Conservation (phyloP, 2,329 filamentous ascomycete species). For the Mycosphaerella arachidis region DNA sequence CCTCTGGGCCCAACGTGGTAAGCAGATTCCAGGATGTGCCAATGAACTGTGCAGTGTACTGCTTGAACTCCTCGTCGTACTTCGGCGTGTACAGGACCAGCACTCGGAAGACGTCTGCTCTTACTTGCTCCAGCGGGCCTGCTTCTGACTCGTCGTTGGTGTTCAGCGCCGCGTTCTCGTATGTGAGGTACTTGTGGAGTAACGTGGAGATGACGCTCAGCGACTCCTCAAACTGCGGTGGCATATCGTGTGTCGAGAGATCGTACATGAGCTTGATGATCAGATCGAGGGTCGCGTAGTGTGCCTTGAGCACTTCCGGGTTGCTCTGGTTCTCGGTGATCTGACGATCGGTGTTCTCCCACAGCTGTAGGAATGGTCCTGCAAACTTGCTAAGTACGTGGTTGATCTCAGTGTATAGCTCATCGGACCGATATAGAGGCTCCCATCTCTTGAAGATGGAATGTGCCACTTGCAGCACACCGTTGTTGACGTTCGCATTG, state of each 20-base stretch:
- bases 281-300: constrained; percentile 81
- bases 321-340: constrained; percentile 73
- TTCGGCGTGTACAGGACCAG: constrained; percentile 89
- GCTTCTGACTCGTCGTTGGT: constrained; percentile 88
- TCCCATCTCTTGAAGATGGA: constrained; percentile 97
- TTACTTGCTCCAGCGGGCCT: constrained; percentile 77
- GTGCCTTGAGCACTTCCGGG: constrained; percentile 66
- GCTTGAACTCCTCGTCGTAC: constrained; percentile 88
- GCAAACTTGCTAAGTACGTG: constrained; percentile 87
- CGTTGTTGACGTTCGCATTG: constrained; percentile 81
- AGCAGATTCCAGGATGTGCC: constrained; percentile 86
- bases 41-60: constrained; percentile 77
- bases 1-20: constrained; percentile 78
- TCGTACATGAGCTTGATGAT: constrained; percentile 92
- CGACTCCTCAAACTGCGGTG: constrained; percentile 89
- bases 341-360: constrained; percentile 66
- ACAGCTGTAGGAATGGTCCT: constrained; percentile 72
- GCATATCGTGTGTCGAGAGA: constrained; percentile 93
- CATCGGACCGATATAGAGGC: constrained; percentile 87
- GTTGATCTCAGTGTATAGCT: constrained; percentile 90
- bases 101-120: constrained; percentile 88
- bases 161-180: constrained; percentile 75
- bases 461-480: constrained; percentile 93
- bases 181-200: constrained; percentile 88
- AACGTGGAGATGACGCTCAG: constrained; percentile 70